Conservation (phyloP, 768 basidiomycete genomes). For the Amanita fuliginea region DNA sequence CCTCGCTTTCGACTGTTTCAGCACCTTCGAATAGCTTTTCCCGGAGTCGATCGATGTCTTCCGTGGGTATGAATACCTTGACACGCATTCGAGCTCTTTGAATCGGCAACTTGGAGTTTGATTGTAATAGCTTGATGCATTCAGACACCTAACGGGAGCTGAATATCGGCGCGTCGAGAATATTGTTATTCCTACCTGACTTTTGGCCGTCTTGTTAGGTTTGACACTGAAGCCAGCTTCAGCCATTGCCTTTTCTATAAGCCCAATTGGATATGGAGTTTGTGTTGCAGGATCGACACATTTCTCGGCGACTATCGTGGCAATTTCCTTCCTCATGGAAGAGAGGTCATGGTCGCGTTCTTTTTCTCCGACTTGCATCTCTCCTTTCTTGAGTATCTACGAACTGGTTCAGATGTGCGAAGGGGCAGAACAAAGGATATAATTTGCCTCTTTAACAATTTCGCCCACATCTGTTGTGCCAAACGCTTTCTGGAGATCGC, state of each 20-base stretch:
- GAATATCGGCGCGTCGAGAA: background rate
- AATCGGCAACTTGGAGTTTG: slow-evolving; percentile 80
- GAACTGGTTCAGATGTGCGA: background rate
- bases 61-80: slow-evolving; percentile 61
- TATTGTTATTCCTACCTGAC: slow-evolving; percentile 52
- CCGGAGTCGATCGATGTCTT: slow-evolving; percentile 56
- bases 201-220: slow-evolving; percentile 84
- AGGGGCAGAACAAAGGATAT: background rate
- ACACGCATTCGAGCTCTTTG: slow-evolving; percentile 91
- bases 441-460: slow-evolving; percentile 69
- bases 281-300: slow-evolving; percentile 90
- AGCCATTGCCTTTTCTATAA: slow-evolving; percentile 96
- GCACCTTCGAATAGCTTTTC: slow-evolving; percentile 63
- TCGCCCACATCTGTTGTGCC: slow-evolving; percentile 60
- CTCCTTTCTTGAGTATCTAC: slow-evolving; percentile 91
- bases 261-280: slow-evolving; percentile 83
- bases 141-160: slow-evolving; percentile 60
- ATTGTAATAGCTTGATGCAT: slow-evolving; percentile 75
- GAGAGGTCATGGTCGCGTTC: slow-evolving; percentile 87
- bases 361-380: slow-evolving; percentile 94
- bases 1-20: slow-evolving; percentile 78
- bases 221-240: slow-evolving; percentile 92
- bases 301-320: slow-evolving; percentile 89
- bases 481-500: slow-evolving; percentile 89
- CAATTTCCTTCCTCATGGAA: slow-evolving; percentile 79